These are phyloP conservation scores for Beauveria scarabaeidicola DNA, from an alignment of 2,329 filamentous ascomycete species.

Conservation along the genomic window DNA sequence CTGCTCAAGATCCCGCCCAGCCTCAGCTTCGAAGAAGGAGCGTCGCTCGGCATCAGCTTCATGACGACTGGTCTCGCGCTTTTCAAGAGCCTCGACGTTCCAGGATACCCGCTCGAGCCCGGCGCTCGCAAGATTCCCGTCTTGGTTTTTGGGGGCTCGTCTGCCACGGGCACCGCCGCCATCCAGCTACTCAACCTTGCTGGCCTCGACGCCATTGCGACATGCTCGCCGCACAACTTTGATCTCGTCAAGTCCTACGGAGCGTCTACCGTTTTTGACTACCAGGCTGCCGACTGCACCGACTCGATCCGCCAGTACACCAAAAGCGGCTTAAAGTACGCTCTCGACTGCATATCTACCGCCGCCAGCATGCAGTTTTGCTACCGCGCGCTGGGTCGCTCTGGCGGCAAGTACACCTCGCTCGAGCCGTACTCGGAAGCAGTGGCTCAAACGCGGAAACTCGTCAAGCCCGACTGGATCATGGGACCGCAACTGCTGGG, in stretches of 20 bases:
- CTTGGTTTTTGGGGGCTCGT: slow-evolving; percentile 17
- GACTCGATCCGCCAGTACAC: slow-evolving; percentile 18
- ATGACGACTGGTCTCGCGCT: slow-evolving; percentile 16
- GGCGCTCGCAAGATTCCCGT: slow-evolving; percentile 3
- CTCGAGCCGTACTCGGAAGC: neutral
- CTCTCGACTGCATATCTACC: slow-evolving; percentile 28
- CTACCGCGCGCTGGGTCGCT: slow-evolving; percentile 27
- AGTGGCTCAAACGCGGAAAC: neutral
- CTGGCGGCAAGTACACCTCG: slow-evolving; percentile 15
- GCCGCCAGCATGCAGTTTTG: slow-evolving; percentile 24
- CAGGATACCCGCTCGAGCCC: slow-evolving; percentile 9
- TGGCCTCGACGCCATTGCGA: slow-evolving; percentile 7
- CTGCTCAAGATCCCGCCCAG: slow-evolving; percentile 12
- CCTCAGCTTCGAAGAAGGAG: slow-evolving; percentile 13
- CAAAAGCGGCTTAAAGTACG: slow-evolving; percentile 18
- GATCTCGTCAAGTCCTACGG: slow-evolving; percentile 31
- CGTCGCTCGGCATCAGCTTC: slow-evolving; percentile 12
- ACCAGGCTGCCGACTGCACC: slow-evolving; percentile 20
- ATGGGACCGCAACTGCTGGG: neutral
- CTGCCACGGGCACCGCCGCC: slow-evolving; percentile 16
- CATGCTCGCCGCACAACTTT: slow-evolving; percentile 24
- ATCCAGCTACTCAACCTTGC: slow-evolving; percentile 20
- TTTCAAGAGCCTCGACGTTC: slow-evolving; percentile 15
- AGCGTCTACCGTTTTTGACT: slow-evolving; percentile 35
- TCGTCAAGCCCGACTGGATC: neutral